phyloP scores from a whole-genome alignment of 306 rosid genomes.

The Rosa lucieae region DNA sequence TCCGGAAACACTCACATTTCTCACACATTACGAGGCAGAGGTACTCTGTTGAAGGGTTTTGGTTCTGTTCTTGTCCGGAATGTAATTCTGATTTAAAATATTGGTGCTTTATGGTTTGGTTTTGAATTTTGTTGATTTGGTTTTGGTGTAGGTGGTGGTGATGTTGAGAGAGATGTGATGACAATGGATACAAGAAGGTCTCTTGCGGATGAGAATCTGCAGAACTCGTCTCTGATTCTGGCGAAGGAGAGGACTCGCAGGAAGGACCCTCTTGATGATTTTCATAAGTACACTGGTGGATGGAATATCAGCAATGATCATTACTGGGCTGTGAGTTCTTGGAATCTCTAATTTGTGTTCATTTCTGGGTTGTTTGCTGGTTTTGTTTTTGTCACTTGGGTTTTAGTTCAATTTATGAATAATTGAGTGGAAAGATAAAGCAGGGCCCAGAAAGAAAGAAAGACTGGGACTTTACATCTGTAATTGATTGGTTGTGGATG shows the following conservation, averaged over 20 bases:
- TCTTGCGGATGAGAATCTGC: conserved; percentile 25
- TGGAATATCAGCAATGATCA: conserved; percentile 71
- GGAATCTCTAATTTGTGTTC: not conserved
- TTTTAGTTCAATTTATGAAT: not conserved
- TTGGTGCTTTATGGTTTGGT: not conserved
- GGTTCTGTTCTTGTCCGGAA: not conserved
- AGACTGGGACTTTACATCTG: conserved; percentile 66
- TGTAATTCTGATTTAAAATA: not conserved
- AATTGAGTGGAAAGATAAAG: conserved; percentile 32
- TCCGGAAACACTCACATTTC: conserved; percentile 10
- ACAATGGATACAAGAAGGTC: conserved; percentile 59
- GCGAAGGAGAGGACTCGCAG: conserved; percentile 57
- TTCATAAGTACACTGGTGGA: conserved; percentile 59
- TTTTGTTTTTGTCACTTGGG: not conserved
- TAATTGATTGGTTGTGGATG: not conserved
- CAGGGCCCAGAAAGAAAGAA: conserved; percentile 77
- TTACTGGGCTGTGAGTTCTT: conserved; percentile 60
- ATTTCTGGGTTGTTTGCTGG: not conserved
- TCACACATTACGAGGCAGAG: not conserved
- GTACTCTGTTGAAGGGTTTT: not conserved
- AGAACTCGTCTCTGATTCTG: conserved; percentile 52
- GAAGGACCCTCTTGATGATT: conserved; percentile 49
- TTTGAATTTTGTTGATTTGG: not conserved
- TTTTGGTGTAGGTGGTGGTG: conserved; percentile 23
- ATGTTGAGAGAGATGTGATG: conserved; percentile 12